These are phyloP conservation scores for Escallonia rubra DNA, from an alignment of 129 eudicot genomes.

Conservation along the genomic window DNA sequence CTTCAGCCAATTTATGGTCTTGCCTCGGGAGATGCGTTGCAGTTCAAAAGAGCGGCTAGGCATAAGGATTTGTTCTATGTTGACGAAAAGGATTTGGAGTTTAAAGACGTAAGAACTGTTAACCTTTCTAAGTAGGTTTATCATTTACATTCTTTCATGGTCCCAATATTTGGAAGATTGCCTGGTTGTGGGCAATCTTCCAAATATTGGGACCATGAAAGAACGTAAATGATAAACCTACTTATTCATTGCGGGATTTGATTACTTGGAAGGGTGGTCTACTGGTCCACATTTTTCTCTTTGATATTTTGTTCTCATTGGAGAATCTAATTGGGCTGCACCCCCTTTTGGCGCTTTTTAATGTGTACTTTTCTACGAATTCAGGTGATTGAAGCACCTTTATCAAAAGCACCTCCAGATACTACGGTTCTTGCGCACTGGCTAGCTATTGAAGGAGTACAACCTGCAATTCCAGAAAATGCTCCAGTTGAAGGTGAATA, in stretches of 20 bases:
- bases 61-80: constrained; percentile 83
- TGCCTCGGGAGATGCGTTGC: constrained; percentile 69
- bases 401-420: constrained; percentile 78
- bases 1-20: constrained; percentile 82
- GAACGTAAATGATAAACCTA: too few species aligned
- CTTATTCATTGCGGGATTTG: too few species aligned
- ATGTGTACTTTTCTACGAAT: neutral
- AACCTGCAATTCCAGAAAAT: constrained; percentile 89
- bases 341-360: too few species aligned
- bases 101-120: constrained; percentile 56
- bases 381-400: constrained; percentile 86
- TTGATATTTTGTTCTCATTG: too few species aligned
- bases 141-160: too few species aligned
- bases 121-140: neutral
- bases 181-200: too few species aligned
- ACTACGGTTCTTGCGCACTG: constrained; percentile 64
- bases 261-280: too few species aligned
- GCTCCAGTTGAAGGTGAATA: constrained; percentile 64
- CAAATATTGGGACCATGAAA: too few species aligned
- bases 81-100: constrained; percentile 77
- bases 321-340: too few species aligned
- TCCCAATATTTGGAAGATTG: too few species aligned
- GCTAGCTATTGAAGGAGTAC: constrained; percentile 96
- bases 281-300: too few species aligned
- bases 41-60: constrained; percentile 72